These are phyloP conservation scores for Pseudogymnoascus sp. DNA, from an alignment of 2,329 filamentous ascomycete species.

Conservation along the genomic window DNA sequence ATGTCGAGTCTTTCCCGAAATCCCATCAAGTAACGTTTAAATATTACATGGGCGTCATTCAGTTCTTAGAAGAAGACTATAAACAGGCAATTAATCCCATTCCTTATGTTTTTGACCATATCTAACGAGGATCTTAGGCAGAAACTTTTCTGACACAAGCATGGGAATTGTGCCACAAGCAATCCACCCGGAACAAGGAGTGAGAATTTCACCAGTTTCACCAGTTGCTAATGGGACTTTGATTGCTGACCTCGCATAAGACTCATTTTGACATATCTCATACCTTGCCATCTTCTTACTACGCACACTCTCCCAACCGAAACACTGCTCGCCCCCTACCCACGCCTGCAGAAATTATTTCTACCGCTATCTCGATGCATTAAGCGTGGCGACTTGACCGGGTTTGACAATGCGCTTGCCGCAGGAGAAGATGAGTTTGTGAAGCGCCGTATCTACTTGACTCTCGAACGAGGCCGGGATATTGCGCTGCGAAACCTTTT, in stretches of 20 bases:
- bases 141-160: slow-evolving; percentile 75
- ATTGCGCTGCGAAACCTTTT: slow-evolving; percentile 87
- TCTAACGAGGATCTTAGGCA: slow-evolving; percentile 42
- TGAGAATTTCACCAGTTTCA: slow-evolving; percentile 35
- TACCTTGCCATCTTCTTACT: slow-evolving; percentile 86
- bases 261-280: slow-evolving; percentile 87
- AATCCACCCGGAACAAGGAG: slow-evolving; percentile 72
- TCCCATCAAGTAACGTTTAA: slow-evolving; percentile 92
- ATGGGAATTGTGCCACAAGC: slow-evolving; percentile 71
- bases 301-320: slow-evolving; percentile 74
- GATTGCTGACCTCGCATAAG: slow-evolving; percentile 35
- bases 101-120: background rate
- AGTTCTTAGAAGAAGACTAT: slow-evolving; percentile 93
- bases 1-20: slow-evolving; percentile 71
- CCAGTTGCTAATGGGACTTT: background rate
- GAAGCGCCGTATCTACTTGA: slow-evolving; percentile 86
- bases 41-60: slow-evolving; percentile 91
- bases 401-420: slow-evolving; percentile 75
- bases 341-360: slow-evolving; percentile 70
- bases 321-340: slow-evolving; percentile 65
- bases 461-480: slow-evolving; percentile 84
- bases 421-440: slow-evolving; percentile 89
- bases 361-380: slow-evolving; percentile 72
- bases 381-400: slow-evolving; percentile 70
- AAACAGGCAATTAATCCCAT: slow-evolving; percentile 47